Conservation (phyloP, 345 rosid species). For the Psidium friedrichsthalianum region DNA sequence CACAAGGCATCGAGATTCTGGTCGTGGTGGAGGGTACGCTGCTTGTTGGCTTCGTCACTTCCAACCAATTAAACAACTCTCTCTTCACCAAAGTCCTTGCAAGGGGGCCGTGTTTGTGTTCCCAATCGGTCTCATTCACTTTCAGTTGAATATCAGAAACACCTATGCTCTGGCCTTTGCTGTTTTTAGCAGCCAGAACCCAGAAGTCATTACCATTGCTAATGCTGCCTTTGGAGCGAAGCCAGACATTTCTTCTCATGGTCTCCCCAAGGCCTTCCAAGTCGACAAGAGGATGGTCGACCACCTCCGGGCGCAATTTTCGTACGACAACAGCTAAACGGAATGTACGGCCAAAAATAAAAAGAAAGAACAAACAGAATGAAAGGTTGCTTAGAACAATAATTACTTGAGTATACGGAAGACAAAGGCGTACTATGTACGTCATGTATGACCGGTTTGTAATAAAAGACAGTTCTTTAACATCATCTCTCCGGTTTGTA, state of each 20-base stretch:
- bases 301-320: background rate
- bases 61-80: conserved; percentile 6
- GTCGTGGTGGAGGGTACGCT: conserved; percentile 2
- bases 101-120: conserved; percentile 6
- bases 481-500: background rate
- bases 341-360: background rate
- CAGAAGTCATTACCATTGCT: background rate
- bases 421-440: background rate
- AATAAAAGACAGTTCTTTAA: background rate
- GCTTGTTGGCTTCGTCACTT: conserved; percentile 8
- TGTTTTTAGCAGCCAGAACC: conserved; percentile 10
- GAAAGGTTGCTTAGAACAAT: background rate
- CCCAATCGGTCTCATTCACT: conserved; percentile 3
- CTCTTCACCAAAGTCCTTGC: conserved; percentile 6
- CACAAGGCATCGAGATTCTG: conserved; percentile 1
- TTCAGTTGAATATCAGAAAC: conserved; percentile 6
- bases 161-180: conserved; percentile 4
- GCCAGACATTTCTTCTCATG: background rate
- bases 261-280: conserved; percentile 4
- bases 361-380: background rate
- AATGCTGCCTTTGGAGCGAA: conserved; percentile 5
- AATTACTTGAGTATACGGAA: background rate
- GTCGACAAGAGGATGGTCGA: conserved; percentile 3
- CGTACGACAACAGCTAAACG: background rate
- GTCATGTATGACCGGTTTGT: background rate